These are phyloP conservation scores for Fusarium marasasianum DNA, from an alignment of 2,329 filamentous ascomycete species.

Conservation along the genomic window DNA sequence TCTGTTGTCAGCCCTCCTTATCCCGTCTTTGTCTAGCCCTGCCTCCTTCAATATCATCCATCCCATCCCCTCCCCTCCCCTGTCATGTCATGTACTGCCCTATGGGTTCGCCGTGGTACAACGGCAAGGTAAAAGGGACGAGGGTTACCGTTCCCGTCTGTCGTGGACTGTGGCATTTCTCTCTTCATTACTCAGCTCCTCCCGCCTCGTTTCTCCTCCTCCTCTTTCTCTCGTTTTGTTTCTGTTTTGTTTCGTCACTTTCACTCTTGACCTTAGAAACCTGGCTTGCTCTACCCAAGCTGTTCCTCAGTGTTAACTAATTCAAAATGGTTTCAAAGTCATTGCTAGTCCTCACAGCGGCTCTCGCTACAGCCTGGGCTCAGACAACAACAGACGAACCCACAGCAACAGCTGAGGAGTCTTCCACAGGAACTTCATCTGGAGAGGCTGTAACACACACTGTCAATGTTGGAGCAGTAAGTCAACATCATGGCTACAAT, in stretches of 20 bases:
- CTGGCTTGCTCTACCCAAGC: slow-evolving; percentile 17
- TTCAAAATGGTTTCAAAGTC: slow-evolving; percentile 34
- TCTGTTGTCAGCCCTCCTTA: slow-evolving; percentile 20
- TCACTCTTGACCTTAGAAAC: neutral
- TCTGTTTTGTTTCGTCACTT: slow-evolving; percentile 9
- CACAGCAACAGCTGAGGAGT: slow-evolving; percentile 24
- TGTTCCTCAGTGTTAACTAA: slow-evolving; percentile 5
- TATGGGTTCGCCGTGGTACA: slow-evolving; percentile 6
- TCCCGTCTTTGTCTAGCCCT: slow-evolving; percentile 30
- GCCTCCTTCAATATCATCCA: neutral
- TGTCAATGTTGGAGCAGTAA: slow-evolving; percentile 40
- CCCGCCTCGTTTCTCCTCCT: slow-evolving; percentile 8
- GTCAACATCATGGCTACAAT: neutral
- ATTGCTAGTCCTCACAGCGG: slow-evolving; percentile 24
- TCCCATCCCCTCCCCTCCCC: neutral
- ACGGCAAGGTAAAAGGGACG: slow-evolving; percentile 17
- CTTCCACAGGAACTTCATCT: slow-evolving; percentile 29
- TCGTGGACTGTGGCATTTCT: neutral
- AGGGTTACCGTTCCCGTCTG: slow-evolving; percentile 1
- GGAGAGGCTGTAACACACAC: slow-evolving; percentile 37
- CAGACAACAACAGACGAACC: slow-evolving; percentile 19
- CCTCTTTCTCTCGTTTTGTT: neutral
- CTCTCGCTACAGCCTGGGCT: slow-evolving; percentile 30
- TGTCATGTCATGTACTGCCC: neutral
- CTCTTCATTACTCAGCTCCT: slow-evolving; percentile 35